Conservation (phyloP, 108 stramenopile species). For the Nannochloropsis oceanica region DNA sequence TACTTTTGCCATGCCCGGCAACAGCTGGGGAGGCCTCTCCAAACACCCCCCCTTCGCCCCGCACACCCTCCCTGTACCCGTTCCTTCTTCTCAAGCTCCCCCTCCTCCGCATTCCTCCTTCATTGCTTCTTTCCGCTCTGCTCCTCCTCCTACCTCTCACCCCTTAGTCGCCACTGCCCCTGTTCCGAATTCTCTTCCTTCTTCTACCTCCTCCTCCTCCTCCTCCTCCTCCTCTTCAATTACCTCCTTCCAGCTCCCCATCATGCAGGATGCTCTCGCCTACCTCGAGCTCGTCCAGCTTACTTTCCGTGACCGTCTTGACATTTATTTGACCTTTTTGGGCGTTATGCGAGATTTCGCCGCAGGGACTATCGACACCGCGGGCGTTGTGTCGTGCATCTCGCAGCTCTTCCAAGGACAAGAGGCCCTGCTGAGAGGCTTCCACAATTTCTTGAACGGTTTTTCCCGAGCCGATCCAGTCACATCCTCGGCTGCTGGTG, state of each 20-base stretch:
- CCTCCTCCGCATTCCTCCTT: no score
- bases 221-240: neutral
- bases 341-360: neutral
- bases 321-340: neutral
- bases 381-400: neutral
- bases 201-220: neutral
- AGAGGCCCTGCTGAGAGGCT: neutral
- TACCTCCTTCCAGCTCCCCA: neutral
- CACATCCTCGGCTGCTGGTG: no score
- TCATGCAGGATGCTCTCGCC: neutral
- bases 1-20: no score
- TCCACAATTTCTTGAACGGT: neutral
- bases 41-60: no score
- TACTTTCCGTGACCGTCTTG: neutral
- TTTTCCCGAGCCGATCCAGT: neutral
- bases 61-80: no score
- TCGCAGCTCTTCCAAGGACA: neutral
- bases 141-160: no score
- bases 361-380: neutral
- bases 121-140: no score
- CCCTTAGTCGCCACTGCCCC: neutral
- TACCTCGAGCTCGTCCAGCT: neutral
- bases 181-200: neutral
- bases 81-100: no score
- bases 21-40: no score